These are phyloP conservation scores for Aegilops bicornis DNA, from an alignment of 176 grass and related monocot species.

Conservation along the genomic window DNA sequence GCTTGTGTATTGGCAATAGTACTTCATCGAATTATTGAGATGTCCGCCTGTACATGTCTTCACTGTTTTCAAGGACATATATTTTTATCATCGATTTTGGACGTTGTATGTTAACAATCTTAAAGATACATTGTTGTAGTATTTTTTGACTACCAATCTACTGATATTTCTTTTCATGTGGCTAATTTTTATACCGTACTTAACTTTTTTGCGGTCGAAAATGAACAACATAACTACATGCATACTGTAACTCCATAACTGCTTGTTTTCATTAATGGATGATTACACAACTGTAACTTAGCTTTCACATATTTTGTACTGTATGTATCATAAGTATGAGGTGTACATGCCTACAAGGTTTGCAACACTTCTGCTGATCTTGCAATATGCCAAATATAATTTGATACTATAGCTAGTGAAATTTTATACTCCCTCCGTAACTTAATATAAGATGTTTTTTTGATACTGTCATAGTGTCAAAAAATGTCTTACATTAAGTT, in stretches of 20 bases:
- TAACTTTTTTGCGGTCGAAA: not conserved
- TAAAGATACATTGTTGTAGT: not conserved
- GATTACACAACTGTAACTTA: not conserved
- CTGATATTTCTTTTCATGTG: not conserved
- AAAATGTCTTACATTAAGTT: too few relatives aligned
- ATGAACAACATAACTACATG: constrained; percentile 5
- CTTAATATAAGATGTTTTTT: too few relatives aligned
- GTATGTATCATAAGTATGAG: not conserved
- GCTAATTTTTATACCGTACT: not conserved
- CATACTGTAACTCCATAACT: not conserved
- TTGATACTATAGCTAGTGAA: not conserved
- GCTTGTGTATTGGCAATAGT: not conserved
- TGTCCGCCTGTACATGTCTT: not conserved
- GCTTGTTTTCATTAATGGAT: not conserved
- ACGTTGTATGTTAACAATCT: not conserved
- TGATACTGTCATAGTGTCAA: too few relatives aligned
- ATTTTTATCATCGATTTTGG: not conserved
- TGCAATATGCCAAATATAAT: not conserved
- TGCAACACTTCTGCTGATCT: not conserved
- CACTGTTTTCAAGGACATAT: not conserved
- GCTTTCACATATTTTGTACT: not conserved
- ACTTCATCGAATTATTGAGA: not conserved
- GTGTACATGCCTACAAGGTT: not conserved
- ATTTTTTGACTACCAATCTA: not conserved
- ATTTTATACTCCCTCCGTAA: not conserved